These are phyloP conservation scores for Garcia nutans DNA, from an alignment of 345 rosid species.

Conservation along the genomic window DNA sequence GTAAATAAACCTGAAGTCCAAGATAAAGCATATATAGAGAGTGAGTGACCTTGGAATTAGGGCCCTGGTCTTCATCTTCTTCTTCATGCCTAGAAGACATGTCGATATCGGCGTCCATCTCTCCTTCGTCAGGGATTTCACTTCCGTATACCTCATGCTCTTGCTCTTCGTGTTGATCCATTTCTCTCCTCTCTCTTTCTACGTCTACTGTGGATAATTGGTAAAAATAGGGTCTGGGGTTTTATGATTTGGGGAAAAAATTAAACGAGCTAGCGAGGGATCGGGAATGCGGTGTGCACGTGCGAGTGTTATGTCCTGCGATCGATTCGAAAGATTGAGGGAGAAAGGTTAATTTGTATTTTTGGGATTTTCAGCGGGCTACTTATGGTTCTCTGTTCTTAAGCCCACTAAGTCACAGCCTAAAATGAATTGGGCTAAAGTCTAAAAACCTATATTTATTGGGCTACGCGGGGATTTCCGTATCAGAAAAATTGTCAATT, in stretches of 20 bases:
- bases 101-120: constrained; percentile 68
- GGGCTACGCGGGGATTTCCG: too few species aligned
- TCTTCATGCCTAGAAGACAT: constrained; percentile 48
- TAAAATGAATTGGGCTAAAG: too few species aligned
- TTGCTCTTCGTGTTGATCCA: constrained; percentile 67
- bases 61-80: constrained; percentile 53
- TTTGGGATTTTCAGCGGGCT: background rate
- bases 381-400: background rate
- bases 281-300: background rate
- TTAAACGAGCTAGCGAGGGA: background rate
- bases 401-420: too few species aligned
- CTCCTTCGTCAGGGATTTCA: constrained; percentile 77
- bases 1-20: background rate
- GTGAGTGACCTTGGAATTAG: constrained; percentile 62
- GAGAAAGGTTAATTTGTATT: constrained; percentile 9
- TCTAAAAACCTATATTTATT: too few species aligned
- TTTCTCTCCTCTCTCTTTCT: background rate
- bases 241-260: background rate
- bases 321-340: constrained; percentile 3
- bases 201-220: background rate
- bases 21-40: constrained; percentile 5
- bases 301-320: background rate
- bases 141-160: constrained; percentile 90
- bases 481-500: too few species aligned
- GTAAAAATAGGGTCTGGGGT: background rate